Evolutionary conservation across 2,329 filamentous ascomycete genomes (phyloP), one percentile per base, ranked within the genome.

Genomic region (Neonectria ditissima): DNA sequence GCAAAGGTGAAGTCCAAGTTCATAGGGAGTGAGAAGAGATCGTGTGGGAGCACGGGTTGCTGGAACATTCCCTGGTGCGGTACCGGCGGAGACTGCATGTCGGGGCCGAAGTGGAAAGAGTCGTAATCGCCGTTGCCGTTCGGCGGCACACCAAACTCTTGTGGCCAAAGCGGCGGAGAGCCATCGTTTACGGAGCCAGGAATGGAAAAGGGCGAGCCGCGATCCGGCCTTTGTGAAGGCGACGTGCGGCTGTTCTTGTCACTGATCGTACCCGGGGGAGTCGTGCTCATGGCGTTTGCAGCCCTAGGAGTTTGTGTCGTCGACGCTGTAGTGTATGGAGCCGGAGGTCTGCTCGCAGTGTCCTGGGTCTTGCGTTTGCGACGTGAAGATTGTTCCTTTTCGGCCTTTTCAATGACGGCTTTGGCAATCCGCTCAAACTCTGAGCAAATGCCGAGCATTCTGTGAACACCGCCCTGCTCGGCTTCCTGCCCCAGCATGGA

Each of bases 371-470:
- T 97, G 65, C 95, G 89, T 83, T 98, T 98, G 61, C 93, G 89
- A 63, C 92, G 88, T 5, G 88, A 90, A 26, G 90, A 86, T 37
- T 92, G 88, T 55, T 98, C 95, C 73, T 91, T 93, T 75, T 98
- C 95, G 0, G 93, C 88, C 77, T 94, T 97, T 63, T 98, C 95
- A 48, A 98, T 89, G 9, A 97, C 93, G 3, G 94, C 89, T 74
- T 91, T 93, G 37, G 94, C 94, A 68, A 99, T 97, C 62, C 96
- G 89, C 77, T 97, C 94, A 72, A 99, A 99, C 74, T 99, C 96
- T n/a, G 92, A 89, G 78, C 95, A 98, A 1, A 98, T 91, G 24
- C 91, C 91, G 18, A 97, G 87, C 93, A 98, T 98, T 53, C 96
- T 92, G 76, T 93, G 93, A 5, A 98, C 93, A 72, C 93, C 94